Percentiles rank a stretch among this genome's conserved stretches.
Evolutionary conservation across 257 asterid genomes (phyloP).

Genomic region (Nicotiana tabacum): DNA sequence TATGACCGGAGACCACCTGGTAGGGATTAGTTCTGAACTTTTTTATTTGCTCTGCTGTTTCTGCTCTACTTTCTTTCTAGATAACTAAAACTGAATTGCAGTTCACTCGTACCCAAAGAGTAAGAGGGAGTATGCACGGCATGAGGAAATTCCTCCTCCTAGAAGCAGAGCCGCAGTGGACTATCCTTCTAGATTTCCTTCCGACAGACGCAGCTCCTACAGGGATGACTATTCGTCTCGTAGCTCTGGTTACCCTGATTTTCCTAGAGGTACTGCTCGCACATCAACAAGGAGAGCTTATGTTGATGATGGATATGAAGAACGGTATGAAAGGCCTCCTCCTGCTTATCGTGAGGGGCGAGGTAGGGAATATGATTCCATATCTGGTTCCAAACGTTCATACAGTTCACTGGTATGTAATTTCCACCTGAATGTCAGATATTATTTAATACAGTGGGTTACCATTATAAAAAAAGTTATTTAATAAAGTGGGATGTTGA

Average conservation of each 20-base stretch:
- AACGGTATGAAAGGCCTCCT: conserved; percentile 84
- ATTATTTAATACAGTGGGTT: background rate
- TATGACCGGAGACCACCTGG: conserved; percentile 94
- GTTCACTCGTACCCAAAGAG: conserved; percentile 74
- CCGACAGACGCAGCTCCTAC: conserved; percentile 65
- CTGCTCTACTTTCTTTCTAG: conserved; percentile 5
- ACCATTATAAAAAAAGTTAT: background rate
- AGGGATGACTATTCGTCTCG: conserved; percentile 80
- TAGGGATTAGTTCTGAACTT: conserved; percentile 21
- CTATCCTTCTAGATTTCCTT: conserved; percentile 53
- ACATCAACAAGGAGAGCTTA: conserved; percentile 70
- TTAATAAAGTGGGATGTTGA: background rate
- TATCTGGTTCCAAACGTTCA: conserved; percentile 89
- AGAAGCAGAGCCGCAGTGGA: conserved; percentile 73
- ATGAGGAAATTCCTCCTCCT: conserved; percentile 60
- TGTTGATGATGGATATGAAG: conserved; percentile 74
- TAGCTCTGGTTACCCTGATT: conserved; percentile 68
- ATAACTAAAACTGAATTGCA: conserved; percentile 20
- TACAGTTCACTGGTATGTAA: conserved; percentile 58
- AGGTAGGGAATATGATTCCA: conserved; percentile 63
- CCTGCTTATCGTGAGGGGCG: conserved; percentile 69
- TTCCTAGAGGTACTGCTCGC: conserved; percentile 66
- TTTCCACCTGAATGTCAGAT: background rate
- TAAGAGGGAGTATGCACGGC: conserved; percentile 71
- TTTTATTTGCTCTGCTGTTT: background rate